phyloP scores from a whole-genome alignment of 106 monocot species.

The Dendrobium huoshanense region DNA sequence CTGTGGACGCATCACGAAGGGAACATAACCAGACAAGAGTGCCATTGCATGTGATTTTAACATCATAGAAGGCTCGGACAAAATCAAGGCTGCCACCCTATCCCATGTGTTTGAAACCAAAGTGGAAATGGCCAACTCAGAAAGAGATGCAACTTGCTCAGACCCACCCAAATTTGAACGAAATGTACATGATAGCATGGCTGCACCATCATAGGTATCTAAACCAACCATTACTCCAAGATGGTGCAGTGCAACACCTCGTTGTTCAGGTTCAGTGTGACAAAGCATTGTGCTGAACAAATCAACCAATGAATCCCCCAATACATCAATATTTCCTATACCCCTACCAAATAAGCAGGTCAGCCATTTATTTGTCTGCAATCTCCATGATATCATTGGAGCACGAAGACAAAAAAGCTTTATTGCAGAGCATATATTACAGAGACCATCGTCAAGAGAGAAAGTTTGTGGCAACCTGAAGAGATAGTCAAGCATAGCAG shows the following conservation, averaged over 20 bases:
- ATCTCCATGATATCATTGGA: constrained; percentile 80
- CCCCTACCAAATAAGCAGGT: constrained; percentile 37
- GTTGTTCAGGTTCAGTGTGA: constrained; percentile 86
- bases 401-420: constrained; percentile 57
- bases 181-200: constrained; percentile 15
- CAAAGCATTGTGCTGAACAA: constrained; percentile 61
- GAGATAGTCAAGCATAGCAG: constrained; percentile 71
- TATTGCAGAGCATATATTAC: constrained; percentile 44
- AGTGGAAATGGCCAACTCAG: constrained; percentile 25
- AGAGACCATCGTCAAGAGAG: constrained; percentile 29
- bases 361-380: constrained; percentile 87
- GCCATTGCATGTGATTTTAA: constrained; percentile 68
- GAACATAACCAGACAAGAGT: constrained; percentile 61
- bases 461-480: constrained; percentile 44
- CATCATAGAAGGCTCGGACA: constrained; percentile 63
- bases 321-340: constrained; percentile 19
- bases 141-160: constrained; percentile 16
- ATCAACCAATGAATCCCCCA: constrained; percentile 50
- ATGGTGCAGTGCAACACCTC: constrained; percentile 64
- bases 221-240: constrained; percentile 75
- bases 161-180: constrained; percentile 17
- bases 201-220: constrained; percentile 19
- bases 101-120: constrained; percentile 79
- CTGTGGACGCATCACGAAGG: constrained; percentile 51
- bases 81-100: constrained; percentile 50